These are phyloP conservation scores for Erodium chrysanthum DNA, from an alignment of 441 rosid species.

Conservation along the genomic window DNA sequence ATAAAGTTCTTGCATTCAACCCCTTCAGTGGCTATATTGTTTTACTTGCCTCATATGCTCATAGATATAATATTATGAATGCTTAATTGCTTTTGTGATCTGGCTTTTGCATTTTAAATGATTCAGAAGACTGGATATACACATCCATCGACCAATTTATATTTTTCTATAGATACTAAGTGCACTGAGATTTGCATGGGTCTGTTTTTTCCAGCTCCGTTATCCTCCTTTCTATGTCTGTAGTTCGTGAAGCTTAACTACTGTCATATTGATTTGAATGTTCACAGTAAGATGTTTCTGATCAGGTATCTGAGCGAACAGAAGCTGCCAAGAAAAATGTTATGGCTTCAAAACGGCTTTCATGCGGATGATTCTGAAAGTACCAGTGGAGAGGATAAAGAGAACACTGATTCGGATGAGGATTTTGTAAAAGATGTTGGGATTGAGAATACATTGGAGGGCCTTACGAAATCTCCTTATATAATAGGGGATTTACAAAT, in stretches of 20 bases:
- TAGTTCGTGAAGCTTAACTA: not conserved
- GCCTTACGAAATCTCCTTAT: constrained; percentile 38
- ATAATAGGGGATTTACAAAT: constrained; percentile 69
- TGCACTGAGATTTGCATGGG: not conserved
- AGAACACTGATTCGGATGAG: constrained; percentile 48
- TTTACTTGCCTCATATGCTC: not conserved
- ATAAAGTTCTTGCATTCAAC: not conserved
- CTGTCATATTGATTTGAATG: constrained; percentile 4
- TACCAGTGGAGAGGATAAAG: constrained; percentile 57
- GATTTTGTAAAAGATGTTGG: constrained; percentile 39
- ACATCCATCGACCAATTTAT: not conserved
- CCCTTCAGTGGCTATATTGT: not conserved
- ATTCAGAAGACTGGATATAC: not conserved
- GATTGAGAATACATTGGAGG: constrained; percentile 40
- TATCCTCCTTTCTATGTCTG: not conserved
- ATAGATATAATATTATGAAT: not conserved
- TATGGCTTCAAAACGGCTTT: constrained; percentile 47
- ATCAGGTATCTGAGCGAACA: constrained; percentile 82
- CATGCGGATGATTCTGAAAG: constrained; percentile 38
- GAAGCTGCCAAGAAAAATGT: constrained; percentile 85
- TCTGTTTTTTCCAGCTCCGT: not conserved
- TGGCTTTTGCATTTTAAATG: not conserved
- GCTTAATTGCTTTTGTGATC: not conserved
- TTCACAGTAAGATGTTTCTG: constrained; percentile 18
- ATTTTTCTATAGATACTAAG: not conserved